phyloP scores from a whole-genome alignment of 257 asterid species.

The Nicotiana otophora region DNA sequence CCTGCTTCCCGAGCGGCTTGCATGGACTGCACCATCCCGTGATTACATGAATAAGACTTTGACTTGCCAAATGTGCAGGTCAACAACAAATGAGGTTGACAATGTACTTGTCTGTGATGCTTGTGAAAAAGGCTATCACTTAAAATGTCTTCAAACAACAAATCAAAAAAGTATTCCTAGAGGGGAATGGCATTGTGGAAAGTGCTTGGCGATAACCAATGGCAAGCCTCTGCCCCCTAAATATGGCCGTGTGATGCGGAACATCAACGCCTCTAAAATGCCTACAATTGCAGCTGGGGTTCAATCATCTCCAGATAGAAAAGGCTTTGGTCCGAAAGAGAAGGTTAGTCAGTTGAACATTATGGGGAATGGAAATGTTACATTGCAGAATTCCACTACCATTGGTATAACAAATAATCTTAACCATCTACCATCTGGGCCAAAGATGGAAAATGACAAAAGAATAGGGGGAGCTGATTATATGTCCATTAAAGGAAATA shows the following conservation, averaged over 20 bases:
- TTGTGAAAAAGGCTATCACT: constrained; percentile 92
- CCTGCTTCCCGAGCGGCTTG: constrained; percentile 43
- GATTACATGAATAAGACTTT: constrained; percentile 80
- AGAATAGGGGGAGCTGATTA: constrained; percentile 33
- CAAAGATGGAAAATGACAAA: constrained; percentile 29
- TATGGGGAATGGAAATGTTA: constrained; percentile 38
- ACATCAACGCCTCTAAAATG: constrained; percentile 43
- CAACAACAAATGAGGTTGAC: constrained; percentile 51
- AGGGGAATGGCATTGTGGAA: constrained; percentile 96
- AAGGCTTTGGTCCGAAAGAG: constrained; percentile 34
- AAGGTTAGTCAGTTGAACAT: constrained; percentile 37
- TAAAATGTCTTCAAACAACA: constrained; percentile 74
- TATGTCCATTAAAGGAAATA: constrained; percentile 26
- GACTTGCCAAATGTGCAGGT: constrained; percentile 72
- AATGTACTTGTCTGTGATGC: constrained; percentile 83
- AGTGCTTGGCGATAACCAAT: constrained; percentile 73
- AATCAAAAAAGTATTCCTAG: constrained; percentile 60
- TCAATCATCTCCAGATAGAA: constrained; percentile 42
- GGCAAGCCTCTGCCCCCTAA: constrained; percentile 97
- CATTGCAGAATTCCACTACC: constrained; percentile 32
- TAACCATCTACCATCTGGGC: constrained; percentile 33
- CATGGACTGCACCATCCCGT: constrained; percentile 88
- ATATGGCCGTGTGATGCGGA: constrained; percentile 95
- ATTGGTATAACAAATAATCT: constrained; percentile 23
- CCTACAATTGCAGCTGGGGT: constrained; percentile 34